Evolutionary conservation across 345 rosid species (phyloP).

Genomic region (Dovyalis caffra): DNA sequence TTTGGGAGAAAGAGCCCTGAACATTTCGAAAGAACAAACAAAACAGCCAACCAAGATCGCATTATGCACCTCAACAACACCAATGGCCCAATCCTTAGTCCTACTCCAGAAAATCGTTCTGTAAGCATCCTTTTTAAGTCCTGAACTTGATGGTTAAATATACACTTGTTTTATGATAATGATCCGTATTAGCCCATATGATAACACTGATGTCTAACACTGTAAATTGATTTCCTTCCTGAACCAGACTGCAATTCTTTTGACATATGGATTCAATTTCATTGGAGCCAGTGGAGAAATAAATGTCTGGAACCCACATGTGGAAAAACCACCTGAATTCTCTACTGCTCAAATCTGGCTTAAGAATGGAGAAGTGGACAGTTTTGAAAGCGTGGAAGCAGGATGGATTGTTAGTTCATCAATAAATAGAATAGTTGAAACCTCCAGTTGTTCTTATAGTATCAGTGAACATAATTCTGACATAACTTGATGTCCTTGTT

Average conservation of each 20-base stretch:
- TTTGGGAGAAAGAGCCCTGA: not conserved
- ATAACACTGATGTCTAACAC: too few species aligned
- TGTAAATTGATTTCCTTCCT: not conserved
- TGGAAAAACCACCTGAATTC: conserved; percentile 30
- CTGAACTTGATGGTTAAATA: not conserved
- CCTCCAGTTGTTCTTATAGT: not conserved
- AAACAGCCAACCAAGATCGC: not conserved
- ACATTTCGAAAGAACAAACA: conserved; percentile 8
- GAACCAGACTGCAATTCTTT: conserved; percentile 31
- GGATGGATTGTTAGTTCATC: conserved; percentile 47
- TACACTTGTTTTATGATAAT: too few species aligned
- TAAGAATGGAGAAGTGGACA: conserved; percentile 21
- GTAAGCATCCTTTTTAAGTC: conserved; percentile 22
- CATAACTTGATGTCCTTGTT: too few species aligned
- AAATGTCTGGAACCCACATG: conserved; percentile 49
- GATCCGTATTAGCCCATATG: too few species aligned
- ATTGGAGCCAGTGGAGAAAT: conserved; percentile 42
- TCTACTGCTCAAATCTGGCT: conserved; percentile 48
- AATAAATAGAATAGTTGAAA: not conserved
- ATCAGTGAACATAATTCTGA: too few species aligned
- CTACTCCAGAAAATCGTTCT: conserved; percentile 24
- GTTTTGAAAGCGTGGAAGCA: conserved; percentile 41
- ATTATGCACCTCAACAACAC: not conserved
- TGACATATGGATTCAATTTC: conserved; percentile 32
- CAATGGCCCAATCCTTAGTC: not conserved